Base-by-base conservation (phyloP, 208 protist species). In the Trypanosoma boissoni region DNA sequence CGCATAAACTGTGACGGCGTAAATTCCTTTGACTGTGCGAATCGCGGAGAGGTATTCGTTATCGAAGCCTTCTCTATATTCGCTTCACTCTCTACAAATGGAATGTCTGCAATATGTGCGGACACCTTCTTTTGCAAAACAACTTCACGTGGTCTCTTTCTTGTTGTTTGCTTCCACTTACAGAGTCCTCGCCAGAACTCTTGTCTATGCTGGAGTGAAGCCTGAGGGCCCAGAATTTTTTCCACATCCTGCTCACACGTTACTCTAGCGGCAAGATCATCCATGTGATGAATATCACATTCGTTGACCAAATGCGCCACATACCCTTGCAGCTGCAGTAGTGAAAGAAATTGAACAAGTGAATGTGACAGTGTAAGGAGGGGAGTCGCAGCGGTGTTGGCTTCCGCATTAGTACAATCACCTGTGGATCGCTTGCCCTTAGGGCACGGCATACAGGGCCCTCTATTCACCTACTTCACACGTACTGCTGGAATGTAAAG, bases 271-370 rank as follows among this genome's bases (percentile, higher is more conserved):
- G 58, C 32, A n/a, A 95, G 76, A 6, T 72, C 72, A 9, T 73
- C 60, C 48, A 91, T 68, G 8, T 68, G 73, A 16, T 49, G 55
- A 51, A 91, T 43, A 5, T 62, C 66, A 51, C 56, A 51, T 10
- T 56, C 57, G 3, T 71, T 46, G 34, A 92, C 58, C 28, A 92
- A 44, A 4, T 61, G 54, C 8, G 70, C 55, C 1, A 73, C 72
- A 66, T 80, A 95, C 9, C 88, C 88, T 42, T 95, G 88, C 23
- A 95, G 59, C 54, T 91, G 76, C 24, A 88, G 56, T 0, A 67
- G 57, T 1, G 84, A 77, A 7, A 95, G 67, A 66, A 95, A 92
- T 49, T 78, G 57, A 16, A 92, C 81, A n/a, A 95, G 65, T 0
- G 79, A 64, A 53, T 92, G 68, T 24, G 60, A 55, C 9, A 94